Percentiles rank a stretch among this genome's conserved stretches.
phyloP scores from a whole-genome alignment of 345 rosid species.

The Kernera saxatilis region DNA sequence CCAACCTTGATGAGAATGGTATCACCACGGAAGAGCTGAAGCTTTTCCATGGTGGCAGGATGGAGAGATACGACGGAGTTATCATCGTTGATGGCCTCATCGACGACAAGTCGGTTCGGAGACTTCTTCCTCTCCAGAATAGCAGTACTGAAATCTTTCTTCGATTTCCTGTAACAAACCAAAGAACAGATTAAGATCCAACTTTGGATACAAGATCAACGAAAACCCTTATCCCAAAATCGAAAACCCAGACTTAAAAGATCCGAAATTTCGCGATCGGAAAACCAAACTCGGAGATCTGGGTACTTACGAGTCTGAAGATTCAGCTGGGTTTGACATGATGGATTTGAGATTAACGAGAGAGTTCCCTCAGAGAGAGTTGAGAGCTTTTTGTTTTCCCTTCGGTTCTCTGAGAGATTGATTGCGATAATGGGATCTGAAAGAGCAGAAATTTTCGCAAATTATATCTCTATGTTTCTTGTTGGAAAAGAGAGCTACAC shows the following conservation, averaged over 20 bases:
- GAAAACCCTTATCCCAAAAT: conserved; percentile 18
- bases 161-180: conserved; percentile 49
- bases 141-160: conserved; percentile 94
- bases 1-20: conserved; percentile 87
- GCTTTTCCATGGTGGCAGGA: conserved; percentile 99
- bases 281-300: conserved; percentile 36
- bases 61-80: conserved; percentile 88
- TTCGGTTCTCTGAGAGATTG: neutral
- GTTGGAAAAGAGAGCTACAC: conserved; percentile 37
- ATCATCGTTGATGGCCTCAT: conserved; percentile 87
- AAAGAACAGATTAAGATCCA: neutral
- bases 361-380: neutral
- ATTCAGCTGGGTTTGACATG: conserved; percentile 80
- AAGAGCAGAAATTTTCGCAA: neutral
- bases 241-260: conserved; percentile 1
- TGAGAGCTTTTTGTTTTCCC: conserved; percentile 10
- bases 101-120: conserved; percentile 84
- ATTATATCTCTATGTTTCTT: conserved; percentile 44
- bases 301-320: conserved; percentile 79
- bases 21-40: conserved; percentile 96
- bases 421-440: conserved; percentile 34
- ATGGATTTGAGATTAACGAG: neutral
- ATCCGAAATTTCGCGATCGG: neutral
- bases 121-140: conserved; percentile 93
- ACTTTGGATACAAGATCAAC: neutral